Base-by-base conservation (phyloP, 1,284 basidiomycete species). In the Heliocybe sulcata region DNA sequence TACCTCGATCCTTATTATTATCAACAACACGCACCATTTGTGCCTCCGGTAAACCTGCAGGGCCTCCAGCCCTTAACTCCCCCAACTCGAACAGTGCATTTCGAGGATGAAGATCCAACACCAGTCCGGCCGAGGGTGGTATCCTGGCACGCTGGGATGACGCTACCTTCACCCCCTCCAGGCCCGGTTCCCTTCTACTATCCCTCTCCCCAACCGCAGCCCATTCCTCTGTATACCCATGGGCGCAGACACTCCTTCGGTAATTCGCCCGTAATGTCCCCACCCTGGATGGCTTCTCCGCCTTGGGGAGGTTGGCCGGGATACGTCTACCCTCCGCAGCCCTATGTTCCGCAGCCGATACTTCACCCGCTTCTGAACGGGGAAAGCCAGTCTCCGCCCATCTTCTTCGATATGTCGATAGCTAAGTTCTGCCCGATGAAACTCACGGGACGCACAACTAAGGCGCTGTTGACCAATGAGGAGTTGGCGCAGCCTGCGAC, bases 281-380 rank as follows among this genome's bases (percentile, higher is more conserved):
- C 22, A 16, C 47, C 47, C 6, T 49, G 47, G 47, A 12, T 31
- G 4, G 47, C 47, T 20, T 16, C 47, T 16, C 47, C 47, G 6
- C 22, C 47, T 14, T 49, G 27, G 22, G 16, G 27, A 6, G 23
- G 10, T n/a, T 25, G 47, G 47, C 27, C 27, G 10, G 20, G 10
- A 16, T 42, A 42, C 38, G 38, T 6, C 6, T 42, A 42, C 16
- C 51, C 51, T 29, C 33, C 51, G 3, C 51, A 52, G 29, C 61
- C 58, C 55, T 55, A 64, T 52, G 52, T 54, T 53, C 59, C 59
- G 25, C 62, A 55, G 51, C 64, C 69, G n/a, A 60, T 70, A 42
- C 69, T 80, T 52, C 74, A 77, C 60, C 82, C 82, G 1, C 76
- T 79, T 57, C 67, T 88, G 6, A 79, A 82, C 60, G 85, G 78